Base-by-base conservation (phyloP, 495 filamentous ascomycete species). In the Thermochaetoides thermophila region DNA sequence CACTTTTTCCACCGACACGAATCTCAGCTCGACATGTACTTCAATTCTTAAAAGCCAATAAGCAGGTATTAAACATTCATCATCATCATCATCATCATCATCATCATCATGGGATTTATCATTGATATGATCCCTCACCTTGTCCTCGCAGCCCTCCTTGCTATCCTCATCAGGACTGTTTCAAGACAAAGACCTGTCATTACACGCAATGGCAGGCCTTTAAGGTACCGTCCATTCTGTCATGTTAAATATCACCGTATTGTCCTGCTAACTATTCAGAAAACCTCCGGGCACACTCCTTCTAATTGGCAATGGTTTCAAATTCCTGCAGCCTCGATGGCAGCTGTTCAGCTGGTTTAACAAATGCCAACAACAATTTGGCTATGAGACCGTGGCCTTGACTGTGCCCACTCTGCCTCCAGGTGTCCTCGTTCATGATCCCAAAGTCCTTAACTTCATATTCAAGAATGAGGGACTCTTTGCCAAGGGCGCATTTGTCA, bases 291-390 rank as follows among this genome's bases (percentile, higher is more conserved):
- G 69, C 32, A 74, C 70, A 2, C 51, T 73, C 2, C 71, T 70
- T 6, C 38, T 75, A 0, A 57, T 61, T 5, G 71, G 71, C 12
- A 75, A 75, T 52, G 71, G 70, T 22, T 50, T 75, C 35, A 52
- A 64, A 22, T 75, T 75, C 31, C 55, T 74, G 5, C 68, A 64
- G 38, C 52, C 67, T 0, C 53, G 71, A 4, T 62, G 71, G 46
- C 63, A 64, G 35, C 52, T 75, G 7, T 68, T 75, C 32, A 52
- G 61, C 11, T 75, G 71, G 71, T 75, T 75, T 43, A 59, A 63
- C 37, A 57, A 61, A 32, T 70, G 68, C 40, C 63, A 74, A 34
- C 56, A 50, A 17, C 50, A 50, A 29, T 68, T 66, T 31, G 70
- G 68, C 26, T 59, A 64, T 21, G 64, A 66, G 46, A 73, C 71